Base-by-base conservation (phyloP, 352 stramenopile genomes). In the Blastocystis sp. region DNA sequence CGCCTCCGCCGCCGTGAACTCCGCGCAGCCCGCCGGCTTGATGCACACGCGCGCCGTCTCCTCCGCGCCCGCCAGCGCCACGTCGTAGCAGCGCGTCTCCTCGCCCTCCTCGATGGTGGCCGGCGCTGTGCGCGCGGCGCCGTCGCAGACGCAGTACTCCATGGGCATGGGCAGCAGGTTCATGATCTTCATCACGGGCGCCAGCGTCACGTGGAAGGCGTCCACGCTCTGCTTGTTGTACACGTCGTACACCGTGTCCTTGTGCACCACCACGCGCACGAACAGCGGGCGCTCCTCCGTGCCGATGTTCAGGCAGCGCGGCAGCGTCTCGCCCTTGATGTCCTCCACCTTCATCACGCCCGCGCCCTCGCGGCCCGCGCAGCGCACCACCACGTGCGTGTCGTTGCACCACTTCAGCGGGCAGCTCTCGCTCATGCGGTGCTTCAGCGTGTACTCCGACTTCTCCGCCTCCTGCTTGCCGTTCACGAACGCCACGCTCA, bases 211-310 rank as follows among this genome's bases (percentile, higher is more conserved):
- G 40, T 34, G 57, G 34, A 59, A 68, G 0, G 28, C 11, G 28
- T 28, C 52, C 34, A 84, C 61, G 54, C 14, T 69, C 19, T 84
- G n/a, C 60, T 69, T 84, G 54, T 84, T 84, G 60, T 70, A 84
- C 17, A 69, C 54, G 48, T 84, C 74, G 45, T 84, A 84, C 17
- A 84, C 34, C 21, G 52, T 64, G 28, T 84, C 57, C 60, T 68
- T 24, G 14, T 84, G 57, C 10, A 84, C 43, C 19, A 57, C 69
- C 40, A 63, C 54, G 52, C 57, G 74, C 21, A 63, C 17, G 52
- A 69, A 84, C 3, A 68, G 24, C 1, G 74, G 74, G 28, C 54
- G 54, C 19, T 28, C 3, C 28, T 21, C 11, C 43, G 40, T 45
- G 14, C 74, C 74, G 10, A 84, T 14, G 48, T 84, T 84, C 40